Evolutionary conservation across 2,329 filamentous ascomycete genomes (phyloP).

Genomic region (Cytospora paraplurivora): DNA sequence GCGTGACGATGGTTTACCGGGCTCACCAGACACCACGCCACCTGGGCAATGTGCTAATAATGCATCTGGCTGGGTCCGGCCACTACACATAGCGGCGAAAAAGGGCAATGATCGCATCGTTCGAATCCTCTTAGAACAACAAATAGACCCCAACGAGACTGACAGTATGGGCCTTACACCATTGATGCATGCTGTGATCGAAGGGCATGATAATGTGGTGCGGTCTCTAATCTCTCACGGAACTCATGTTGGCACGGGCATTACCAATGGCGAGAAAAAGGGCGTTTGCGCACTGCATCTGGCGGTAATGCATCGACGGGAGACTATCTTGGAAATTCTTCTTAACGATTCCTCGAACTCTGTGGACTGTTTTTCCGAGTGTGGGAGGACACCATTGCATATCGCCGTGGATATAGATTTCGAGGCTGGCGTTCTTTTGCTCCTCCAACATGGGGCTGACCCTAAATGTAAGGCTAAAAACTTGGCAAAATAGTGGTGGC

Average conservation of each 20-base stretch:
- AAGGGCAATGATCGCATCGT: too few relatives aligned
- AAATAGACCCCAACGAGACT: conserved; percentile 30
- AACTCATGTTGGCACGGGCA: conserved; percentile 24
- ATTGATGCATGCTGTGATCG: conserved; percentile 31
- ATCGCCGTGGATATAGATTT: conserved; percentile 29
- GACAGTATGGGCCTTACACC: conserved; percentile 34
- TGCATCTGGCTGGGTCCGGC: too few relatives aligned
- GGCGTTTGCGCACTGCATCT: conserved; percentile 29
- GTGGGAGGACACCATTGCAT: conserved; percentile 32
- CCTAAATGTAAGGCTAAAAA: conserved; percentile 2
- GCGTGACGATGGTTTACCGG: too few relatives aligned
- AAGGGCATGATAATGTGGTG: conserved; percentile 29
- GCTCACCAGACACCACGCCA: too few relatives aligned
- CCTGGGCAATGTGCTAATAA: too few relatives aligned
- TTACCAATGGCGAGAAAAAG: conserved; percentile 16
- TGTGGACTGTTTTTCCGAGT: conserved; percentile 31
- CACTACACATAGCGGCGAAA: too few relatives aligned
- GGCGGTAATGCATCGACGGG: conserved; percentile 30
- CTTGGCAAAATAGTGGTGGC: too few relatives aligned
- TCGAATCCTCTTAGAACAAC: conserved; percentile 23
- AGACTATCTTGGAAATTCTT: conserved; percentile 30
- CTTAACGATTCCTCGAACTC: conserved; percentile 22
- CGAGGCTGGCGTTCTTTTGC: conserved; percentile 28
- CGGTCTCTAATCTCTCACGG: conserved; percentile 29
- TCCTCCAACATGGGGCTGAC: conserved; percentile 25